Conservation (phyloP, 257 asterid genomes). For the Mentha longifolia region DNA sequence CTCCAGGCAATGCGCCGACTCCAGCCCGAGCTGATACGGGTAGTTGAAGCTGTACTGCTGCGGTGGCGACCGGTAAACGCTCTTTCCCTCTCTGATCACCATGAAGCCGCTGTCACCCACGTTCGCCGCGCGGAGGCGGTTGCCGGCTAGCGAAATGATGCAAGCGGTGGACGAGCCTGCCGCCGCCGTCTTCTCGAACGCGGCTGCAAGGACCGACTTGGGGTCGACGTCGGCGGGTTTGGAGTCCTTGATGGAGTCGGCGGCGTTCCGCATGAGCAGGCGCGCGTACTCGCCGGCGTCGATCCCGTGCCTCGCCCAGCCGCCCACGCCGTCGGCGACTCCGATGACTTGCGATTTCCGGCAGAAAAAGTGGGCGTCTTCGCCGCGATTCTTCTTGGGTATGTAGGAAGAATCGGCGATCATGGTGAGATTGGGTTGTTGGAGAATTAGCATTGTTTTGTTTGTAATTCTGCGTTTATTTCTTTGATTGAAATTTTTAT, state of each 20-base stretch:
- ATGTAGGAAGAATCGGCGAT: neutral
- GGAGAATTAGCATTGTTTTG: neutral
- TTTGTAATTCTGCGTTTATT: no score
- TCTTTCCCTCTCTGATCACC: neutral
- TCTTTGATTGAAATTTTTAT: no score
- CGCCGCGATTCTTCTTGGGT: constrained; percentile 14
- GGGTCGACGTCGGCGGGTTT: neutral
- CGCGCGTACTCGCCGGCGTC: constrained; percentile 24
- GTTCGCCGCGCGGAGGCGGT: constrained; percentile 3
- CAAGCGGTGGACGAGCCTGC: constrained; percentile 33
- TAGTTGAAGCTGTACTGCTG: constrained; percentile 21
- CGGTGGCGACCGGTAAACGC: constrained; percentile 1
- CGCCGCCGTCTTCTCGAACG: neutral
- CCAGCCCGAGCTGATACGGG: constrained; percentile 13
- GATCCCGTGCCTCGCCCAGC: neutral
- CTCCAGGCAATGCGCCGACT: neutral
- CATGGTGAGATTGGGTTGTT: constrained; percentile 12
- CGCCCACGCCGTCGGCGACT: constrained; percentile 30
- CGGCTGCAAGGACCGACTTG: neutral
- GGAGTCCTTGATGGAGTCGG: neutral
- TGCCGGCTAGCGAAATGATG: constrained; percentile 1
- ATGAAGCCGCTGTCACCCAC: constrained; percentile 30
- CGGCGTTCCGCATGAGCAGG: neutral
- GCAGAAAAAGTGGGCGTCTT: constrained; percentile 31
- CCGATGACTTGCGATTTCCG: constrained; percentile 4